Conservation (phyloP, 352 stramenopile genomes). For the Phytopythium litorale region DNA sequence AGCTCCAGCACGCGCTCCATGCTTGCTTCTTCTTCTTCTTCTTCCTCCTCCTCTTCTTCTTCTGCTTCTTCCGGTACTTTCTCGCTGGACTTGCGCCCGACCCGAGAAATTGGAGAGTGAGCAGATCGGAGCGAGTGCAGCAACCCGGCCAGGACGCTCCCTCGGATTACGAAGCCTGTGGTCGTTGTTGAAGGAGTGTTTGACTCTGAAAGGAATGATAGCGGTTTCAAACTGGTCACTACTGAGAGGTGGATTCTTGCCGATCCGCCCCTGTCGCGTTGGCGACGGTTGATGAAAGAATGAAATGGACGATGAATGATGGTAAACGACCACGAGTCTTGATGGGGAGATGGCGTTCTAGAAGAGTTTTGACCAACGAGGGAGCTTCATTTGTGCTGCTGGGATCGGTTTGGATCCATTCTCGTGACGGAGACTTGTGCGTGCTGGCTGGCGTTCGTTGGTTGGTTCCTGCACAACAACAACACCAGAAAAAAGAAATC, state of each 20-base stretch:
- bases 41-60: not conserved
- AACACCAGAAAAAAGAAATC: not conserved
- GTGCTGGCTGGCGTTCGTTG: not conserved
- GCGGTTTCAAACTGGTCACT: not conserved
- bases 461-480: not conserved
- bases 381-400: not conserved
- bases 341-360: not conserved
- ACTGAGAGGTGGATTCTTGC: not conserved
- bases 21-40: constrained; percentile 8
- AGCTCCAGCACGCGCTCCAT: constrained; percentile 30
- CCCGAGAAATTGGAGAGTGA: constrained; percentile 25
- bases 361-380: constrained; percentile 3
- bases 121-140: not conserved
- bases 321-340: not conserved
- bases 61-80: constrained; percentile 9
- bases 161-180: constrained; percentile 7
- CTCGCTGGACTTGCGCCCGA: constrained; percentile 13
- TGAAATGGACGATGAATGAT: constrained; percentile 3
- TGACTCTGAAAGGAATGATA: not conserved
- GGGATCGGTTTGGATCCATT: constrained; percentile 5
- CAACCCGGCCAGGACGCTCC: not conserved
- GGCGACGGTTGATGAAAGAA: constrained; percentile 2
- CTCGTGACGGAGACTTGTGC: not conserved
- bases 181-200: not conserved
- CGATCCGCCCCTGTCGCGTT: not conserved